A percentile compares a stretch with the other conserved stretches of the same genome.
Evolutionary conservation across 495 filamentous ascomycete species (phyloP).

Genomic region (Xylaria grammica): DNA sequence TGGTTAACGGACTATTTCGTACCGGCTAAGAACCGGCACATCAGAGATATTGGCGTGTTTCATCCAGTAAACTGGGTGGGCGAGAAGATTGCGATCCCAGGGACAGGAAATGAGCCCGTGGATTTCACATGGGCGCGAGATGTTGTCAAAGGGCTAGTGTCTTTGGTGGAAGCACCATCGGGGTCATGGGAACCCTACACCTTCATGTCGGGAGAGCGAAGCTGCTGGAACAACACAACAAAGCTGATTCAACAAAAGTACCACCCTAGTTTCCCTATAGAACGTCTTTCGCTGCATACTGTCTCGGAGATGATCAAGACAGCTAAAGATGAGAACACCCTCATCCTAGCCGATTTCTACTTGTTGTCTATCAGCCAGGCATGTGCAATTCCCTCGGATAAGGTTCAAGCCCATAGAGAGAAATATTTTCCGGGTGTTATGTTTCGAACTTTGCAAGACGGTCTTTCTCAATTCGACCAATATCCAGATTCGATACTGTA

Average conservation of each 20-base stretch:
- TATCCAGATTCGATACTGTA: neutral
- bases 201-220: constrained; percentile 7
- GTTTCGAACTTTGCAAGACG: constrained; percentile 6
- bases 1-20: constrained; percentile 11
- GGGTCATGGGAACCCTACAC: constrained; percentile 9
- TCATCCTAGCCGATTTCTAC: constrained; percentile 6
- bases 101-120: constrained; percentile 9
- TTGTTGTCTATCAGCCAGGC: constrained; percentile 8
- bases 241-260: neutral
- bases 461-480: neutral
- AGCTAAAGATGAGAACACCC: constrained; percentile 3
- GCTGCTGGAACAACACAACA: constrained; percentile 5
- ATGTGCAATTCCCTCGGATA: neutral
- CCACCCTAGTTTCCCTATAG: neutral
- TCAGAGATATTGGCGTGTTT: constrained; percentile 3
- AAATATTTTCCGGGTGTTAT: neutral
- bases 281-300: neutral
- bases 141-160: neutral
- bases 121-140: constrained; percentile 14
- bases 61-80: constrained; percentile 8
- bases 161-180: neutral
- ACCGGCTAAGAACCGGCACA: constrained; percentile 7
- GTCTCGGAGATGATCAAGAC: constrained; percentile 10
- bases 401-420: neutral
- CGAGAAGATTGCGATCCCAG: constrained; percentile 1